phyloP scores from a whole-genome alignment of 192 early-diverging fungal species.

The Dimargaris cristalligena region DNA sequence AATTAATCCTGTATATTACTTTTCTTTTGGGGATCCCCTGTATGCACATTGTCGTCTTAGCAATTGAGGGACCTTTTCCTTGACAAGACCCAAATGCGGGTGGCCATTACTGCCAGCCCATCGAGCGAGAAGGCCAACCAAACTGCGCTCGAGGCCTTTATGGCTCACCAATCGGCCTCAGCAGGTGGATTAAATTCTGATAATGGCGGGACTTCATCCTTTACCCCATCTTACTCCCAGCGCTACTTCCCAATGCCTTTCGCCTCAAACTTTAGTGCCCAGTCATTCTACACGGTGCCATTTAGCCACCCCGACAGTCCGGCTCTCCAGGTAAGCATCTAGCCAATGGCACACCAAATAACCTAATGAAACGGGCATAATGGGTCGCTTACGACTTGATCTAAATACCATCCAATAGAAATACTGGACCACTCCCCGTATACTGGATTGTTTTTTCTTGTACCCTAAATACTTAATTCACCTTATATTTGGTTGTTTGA shows the following conservation, averaged over 20 bases:
- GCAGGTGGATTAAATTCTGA: neutral
- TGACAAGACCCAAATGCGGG: neutral
- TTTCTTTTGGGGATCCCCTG: too few relatives aligned
- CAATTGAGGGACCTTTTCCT: neutral
- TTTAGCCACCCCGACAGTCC: slow-evolving; percentile 70
- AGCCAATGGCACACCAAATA: too few relatives aligned
- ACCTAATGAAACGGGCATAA: too few relatives aligned
- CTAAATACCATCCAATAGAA: too few relatives aligned
- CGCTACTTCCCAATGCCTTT: slow-evolving; percentile 73
- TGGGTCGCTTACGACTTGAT: too few relatives aligned
- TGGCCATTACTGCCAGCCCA: neutral
- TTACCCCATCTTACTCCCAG: slow-evolving; percentile 32
- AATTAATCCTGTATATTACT: too few relatives aligned
- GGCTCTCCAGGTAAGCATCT: slow-evolving; percentile 49
- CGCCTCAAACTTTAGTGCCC: slow-evolving; percentile 68
- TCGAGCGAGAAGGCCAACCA: neutral
- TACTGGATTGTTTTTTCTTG: too few relatives aligned
- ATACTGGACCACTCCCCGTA: too few relatives aligned
- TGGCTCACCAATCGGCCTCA: slow-evolving; percentile 11
- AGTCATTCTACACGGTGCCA: slow-evolving; percentile 59
- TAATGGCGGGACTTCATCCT: slow-evolving; percentile 20
- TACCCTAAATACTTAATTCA: too few relatives aligned
- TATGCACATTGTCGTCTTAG: too few relatives aligned
- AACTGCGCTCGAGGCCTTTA: neutral
- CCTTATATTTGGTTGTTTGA: too few relatives aligned